Percentiles rank a stretch among this genome's conserved stretches.
Conservation (phyloP, 331 rosid genomes). For the Cydonia oblonga region DNA sequence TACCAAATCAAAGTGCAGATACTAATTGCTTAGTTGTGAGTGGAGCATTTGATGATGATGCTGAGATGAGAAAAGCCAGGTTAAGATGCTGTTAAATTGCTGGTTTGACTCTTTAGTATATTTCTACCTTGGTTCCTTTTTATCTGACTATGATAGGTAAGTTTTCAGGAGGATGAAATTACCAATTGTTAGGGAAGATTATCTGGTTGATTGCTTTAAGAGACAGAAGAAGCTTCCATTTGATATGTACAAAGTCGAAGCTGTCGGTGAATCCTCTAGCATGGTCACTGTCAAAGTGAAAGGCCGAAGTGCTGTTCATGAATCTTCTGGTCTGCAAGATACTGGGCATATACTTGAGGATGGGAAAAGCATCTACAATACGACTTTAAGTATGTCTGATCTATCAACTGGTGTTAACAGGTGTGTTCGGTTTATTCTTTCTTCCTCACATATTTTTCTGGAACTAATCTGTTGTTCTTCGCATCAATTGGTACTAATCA, state of each 20-base stretch:
- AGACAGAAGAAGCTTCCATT: conserved; percentile 68
- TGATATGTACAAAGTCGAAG: conserved; percentile 69
- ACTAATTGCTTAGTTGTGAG: conserved; percentile 77
- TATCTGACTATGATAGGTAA: conserved; percentile 12
- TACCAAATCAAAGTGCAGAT: conserved; percentile 45
- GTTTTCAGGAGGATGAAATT: conserved; percentile 72
- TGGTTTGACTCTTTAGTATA: conserved; percentile 7
- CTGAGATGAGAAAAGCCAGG: conserved; percentile 82
- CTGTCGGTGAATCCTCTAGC: conserved; percentile 56
- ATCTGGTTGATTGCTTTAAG: conserved; percentile 70
- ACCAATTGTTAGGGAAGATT: conserved; percentile 82
- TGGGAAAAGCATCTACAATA: conserved; percentile 74
- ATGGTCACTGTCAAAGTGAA: conserved; percentile 90
- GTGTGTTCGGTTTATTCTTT: conserved; percentile 19
- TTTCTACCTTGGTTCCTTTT: conserved; percentile 5
- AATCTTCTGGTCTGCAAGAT: conserved; percentile 81
- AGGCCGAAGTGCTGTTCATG: conserved; percentile 84
- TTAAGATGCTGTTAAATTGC: conserved; percentile 22
- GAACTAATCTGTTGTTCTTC: not conserved
- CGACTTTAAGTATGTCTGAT: conserved; percentile 89
- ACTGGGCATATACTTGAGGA: conserved; percentile 89
- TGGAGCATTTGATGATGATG: conserved; percentile 47
- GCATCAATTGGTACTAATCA: not conserved
- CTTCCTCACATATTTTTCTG: not conserved
- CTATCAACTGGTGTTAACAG: conserved; percentile 79